phyloP scores from a whole-genome alignment of 352 stramenopile genomes.

The Plasmopara halstedii region DNA sequence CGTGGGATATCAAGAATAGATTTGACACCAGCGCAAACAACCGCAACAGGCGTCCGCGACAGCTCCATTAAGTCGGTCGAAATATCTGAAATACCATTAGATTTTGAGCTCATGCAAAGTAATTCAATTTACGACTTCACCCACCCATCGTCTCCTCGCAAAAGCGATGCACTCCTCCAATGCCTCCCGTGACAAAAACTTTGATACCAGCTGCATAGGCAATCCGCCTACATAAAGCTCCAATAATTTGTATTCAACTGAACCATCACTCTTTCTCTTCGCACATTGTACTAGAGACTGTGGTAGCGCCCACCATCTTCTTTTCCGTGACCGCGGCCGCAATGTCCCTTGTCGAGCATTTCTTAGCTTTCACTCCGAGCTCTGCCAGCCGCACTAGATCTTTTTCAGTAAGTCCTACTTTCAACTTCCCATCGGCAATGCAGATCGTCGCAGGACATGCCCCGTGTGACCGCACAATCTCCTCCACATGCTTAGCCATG shows the following conservation, averaged over 20 bases:
- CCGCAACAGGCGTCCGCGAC: slow-evolving; percentile 91
- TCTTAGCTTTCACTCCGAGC: slow-evolving; percentile 51
- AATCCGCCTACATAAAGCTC: slow-evolving; percentile 51
- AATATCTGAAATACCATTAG: slow-evolving; percentile 61
- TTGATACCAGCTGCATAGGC: slow-evolving; percentile 91
- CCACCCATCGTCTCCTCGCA: slow-evolving; percentile 88
- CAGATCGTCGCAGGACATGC: slow-evolving; percentile 95
- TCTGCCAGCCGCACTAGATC: slow-evolving; percentile 59
- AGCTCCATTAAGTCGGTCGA: slow-evolving; percentile 96
- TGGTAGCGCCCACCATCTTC: slow-evolving; percentile 87
- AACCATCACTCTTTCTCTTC: slow-evolving; percentile 1
- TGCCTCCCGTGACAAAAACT: slow-evolving; percentile 97
- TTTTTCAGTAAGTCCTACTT: slow-evolving; percentile 50
- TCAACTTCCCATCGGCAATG: slow-evolving; percentile 89
- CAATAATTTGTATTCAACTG: not conserved
- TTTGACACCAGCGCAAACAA: slow-evolving; percentile 98
- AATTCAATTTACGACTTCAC: slow-evolving; percentile 2
- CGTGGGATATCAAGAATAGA: slow-evolving; percentile 96
- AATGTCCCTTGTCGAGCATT: slow-evolving; percentile 83
- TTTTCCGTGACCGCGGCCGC: slow-evolving; percentile 63
- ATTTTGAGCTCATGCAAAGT: no score
- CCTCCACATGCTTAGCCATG: slow-evolving; percentile 88
- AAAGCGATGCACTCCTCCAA: slow-evolving; percentile 94
- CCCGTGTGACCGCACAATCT: slow-evolving; percentile 79
- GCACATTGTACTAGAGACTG: slow-evolving; percentile 95